Conservation (phyloP, 2,329 filamentous ascomycete genomes). For the Fusarium bactridioides region DNA sequence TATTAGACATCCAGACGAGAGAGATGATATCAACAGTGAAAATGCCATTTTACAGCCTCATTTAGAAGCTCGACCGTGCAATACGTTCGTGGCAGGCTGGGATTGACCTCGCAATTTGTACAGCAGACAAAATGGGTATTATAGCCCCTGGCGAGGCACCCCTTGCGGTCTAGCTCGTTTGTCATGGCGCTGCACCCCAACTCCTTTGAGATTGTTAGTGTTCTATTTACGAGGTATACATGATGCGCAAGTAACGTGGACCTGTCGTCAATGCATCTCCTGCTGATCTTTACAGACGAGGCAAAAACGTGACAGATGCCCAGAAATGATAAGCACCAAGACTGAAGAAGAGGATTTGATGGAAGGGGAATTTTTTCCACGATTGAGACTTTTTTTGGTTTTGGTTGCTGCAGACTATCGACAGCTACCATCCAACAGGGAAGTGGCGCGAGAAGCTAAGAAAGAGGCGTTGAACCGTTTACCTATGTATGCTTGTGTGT, state of each 20-base stretch:
- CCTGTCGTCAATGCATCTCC: slow-evolving; percentile 3
- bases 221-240: slow-evolving; percentile 26
- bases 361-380: not conserved
- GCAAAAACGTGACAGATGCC: slow-evolving; percentile 23
- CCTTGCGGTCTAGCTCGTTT: slow-evolving; percentile 7
- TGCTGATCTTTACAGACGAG: slow-evolving; percentile 20
- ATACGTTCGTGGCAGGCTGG: not conserved
- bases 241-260: slow-evolving; percentile 5
- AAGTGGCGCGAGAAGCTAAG: slow-evolving; percentile 16
- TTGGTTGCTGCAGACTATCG: not conserved
- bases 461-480: slow-evolving; percentile 22
- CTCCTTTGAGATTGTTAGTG: slow-evolving; percentile 19
- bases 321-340: slow-evolving; percentile 9
- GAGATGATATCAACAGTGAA: not conserved
- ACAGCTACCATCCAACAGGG: slow-evolving; percentile 1
- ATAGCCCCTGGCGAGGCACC: not conserved
- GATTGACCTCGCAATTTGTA: not conserved
- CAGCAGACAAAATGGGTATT: not conserved
- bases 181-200: slow-evolving; percentile 13
- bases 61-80: not conserved
- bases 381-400: not conserved
- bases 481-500: not conserved
- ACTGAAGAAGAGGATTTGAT: not conserved
- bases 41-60: not conserved
- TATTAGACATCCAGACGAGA: not conserved